Evolutionary conservation across 768 basidiomycete species (phyloP).

Genomic region (Suillus cothurnatus): DNA sequence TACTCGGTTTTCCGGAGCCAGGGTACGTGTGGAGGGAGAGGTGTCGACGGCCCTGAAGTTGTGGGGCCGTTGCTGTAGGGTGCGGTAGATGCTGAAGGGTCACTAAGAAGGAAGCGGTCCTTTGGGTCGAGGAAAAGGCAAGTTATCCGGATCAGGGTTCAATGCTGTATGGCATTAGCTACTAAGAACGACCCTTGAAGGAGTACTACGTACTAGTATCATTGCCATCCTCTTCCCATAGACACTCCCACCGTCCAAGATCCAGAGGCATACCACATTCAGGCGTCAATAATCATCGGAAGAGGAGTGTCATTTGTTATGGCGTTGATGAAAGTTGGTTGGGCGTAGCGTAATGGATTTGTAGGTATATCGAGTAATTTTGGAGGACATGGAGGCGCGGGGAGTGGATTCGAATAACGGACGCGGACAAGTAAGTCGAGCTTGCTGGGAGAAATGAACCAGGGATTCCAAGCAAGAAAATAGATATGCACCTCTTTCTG

Average conservation of each 20-base stretch:
- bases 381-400: constrained; percentile 95
- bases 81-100: constrained; percentile 49
- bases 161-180: constrained; percentile 38
- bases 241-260: constrained; percentile 75
- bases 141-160: constrained; percentile 65
- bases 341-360: constrained; percentile 83
- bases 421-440: constrained; percentile 92
- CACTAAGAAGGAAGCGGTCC: constrained; percentile 75
- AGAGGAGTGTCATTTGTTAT: constrained; percentile 80
- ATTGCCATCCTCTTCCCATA: constrained; percentile 82
- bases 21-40: constrained; percentile 65
- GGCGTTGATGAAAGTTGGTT: constrained; percentile 80
- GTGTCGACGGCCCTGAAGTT: constrained; percentile 44
- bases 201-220: constrained; percentile 54
- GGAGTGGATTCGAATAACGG: constrained; percentile 92
- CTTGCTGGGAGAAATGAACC: constrained; percentile 50
- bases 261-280: constrained; percentile 98
- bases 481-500: constrained; percentile 51
- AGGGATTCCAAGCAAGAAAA: neutral
- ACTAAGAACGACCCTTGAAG: neutral
- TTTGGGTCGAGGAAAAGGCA: constrained; percentile 68
- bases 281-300: constrained; percentile 96
- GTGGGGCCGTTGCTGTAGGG: constrained; percentile 45
- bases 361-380: constrained; percentile 94
- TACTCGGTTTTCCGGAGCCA: constrained; percentile 96